phyloP scores from a whole-genome alignment of 2,329 filamentous ascomycete species.

The Teratosphaeriaceae sp. region DNA sequence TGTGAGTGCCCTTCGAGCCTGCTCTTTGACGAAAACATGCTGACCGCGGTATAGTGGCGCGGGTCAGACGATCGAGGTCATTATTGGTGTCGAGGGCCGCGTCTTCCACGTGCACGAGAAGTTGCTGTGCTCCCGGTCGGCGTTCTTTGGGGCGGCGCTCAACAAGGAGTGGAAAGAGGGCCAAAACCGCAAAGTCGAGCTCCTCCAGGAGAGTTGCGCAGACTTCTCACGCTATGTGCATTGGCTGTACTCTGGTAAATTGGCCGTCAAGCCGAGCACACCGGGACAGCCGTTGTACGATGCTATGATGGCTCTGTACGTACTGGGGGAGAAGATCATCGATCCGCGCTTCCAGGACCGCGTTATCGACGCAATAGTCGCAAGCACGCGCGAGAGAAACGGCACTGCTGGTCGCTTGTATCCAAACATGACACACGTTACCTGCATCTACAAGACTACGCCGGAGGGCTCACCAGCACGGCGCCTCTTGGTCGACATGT shows the following conservation, averaged over 20 bases:
- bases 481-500: background rate
- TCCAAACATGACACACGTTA: background rate
- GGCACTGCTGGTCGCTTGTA: background rate
- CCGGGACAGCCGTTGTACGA: background rate
- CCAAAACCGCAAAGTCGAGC: slow-evolving; percentile 8
- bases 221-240: slow-evolving; percentile 14
- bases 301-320: slow-evolving; percentile 7
- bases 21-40: background rate
- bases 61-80: background rate
- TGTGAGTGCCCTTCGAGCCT: background rate
- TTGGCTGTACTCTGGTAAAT: slow-evolving; percentile 15
- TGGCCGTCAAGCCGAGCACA: slow-evolving; percentile 1
- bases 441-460: background rate
- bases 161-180: slow-evolving; percentile 10
- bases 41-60: background rate
- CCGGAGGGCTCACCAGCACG: background rate
- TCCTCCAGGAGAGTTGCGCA: slow-evolving; percentile 7
- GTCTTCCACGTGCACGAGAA: slow-evolving; percentile 2
- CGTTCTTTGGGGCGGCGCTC: slow-evolving; percentile 11
- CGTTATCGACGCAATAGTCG: slow-evolving; percentile 7
- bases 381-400: background rate
- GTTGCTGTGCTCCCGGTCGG: background rate
- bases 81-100: background rate
- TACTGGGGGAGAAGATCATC: slow-evolving; percentile 15
- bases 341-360: slow-evolving; percentile 17